A percentile compares a stretch with the other conserved stretches of the same genome.
phyloP scores from a whole-genome alignment of 2,329 filamentous ascomycete genomes.

The Scedosporium minutisporum region DNA sequence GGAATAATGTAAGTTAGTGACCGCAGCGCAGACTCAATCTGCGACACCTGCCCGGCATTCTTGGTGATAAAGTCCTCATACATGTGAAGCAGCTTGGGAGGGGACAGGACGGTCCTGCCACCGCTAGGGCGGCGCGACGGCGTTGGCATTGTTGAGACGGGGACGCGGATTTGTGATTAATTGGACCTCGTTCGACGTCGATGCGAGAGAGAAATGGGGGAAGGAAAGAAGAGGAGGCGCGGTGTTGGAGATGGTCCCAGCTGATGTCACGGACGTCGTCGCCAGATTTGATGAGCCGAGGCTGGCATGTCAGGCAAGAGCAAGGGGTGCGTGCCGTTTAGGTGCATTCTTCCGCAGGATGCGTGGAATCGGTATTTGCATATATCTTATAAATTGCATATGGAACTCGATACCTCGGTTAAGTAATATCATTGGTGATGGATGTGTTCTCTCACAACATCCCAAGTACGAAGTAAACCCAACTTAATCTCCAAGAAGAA shows the following conservation, averaged over 20 bases:
- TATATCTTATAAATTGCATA: neutral
- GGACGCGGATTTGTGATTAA: no score
- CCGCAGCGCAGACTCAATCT: conserved; percentile 87
- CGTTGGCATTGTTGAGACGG: neutral
- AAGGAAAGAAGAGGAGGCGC: neutral
- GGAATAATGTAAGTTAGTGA: conserved; percentile 95
- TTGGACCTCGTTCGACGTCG: neutral
- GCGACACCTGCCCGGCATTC: conserved; percentile 85
- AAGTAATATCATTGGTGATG: no score
- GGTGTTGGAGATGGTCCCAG: neutral
- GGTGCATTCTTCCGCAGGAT: no score
- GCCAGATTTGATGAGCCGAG: neutral
- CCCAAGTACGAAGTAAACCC: no score
- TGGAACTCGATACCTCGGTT: no score
- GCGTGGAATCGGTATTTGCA: neutral
- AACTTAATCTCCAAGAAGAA: neutral
- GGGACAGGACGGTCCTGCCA: conserved; percentile 30
- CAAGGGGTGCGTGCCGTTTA: neutral
- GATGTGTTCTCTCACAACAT: no score
- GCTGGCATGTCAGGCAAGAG: neutral
- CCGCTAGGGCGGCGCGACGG: neutral
- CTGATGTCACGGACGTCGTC: neutral
- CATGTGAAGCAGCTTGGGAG: conserved; percentile 56
- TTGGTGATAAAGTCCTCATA: conserved; percentile 91
- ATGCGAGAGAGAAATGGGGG: neutral